Evolutionary conservation across 768 basidiomycete genomes (phyloP).

Genomic region (Pilatotrama ljubarskyi): DNA sequence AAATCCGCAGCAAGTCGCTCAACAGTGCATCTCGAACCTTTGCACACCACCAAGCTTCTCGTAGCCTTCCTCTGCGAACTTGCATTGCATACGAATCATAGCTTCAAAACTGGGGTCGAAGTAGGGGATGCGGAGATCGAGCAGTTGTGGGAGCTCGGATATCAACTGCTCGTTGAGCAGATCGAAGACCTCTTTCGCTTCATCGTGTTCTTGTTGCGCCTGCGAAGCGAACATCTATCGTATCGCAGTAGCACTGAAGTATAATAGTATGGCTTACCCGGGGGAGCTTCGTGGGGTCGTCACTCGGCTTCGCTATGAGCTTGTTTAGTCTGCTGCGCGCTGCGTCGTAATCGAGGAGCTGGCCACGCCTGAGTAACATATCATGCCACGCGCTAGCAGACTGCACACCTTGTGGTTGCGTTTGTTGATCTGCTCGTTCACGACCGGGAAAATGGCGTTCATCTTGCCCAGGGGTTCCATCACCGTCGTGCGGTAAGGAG

Average conservation of each 20-base stretch:
- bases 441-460: conserved; percentile 90
- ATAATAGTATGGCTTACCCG: conserved; percentile 47
- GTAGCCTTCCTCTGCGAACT: conserved; percentile 98
- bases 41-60: conserved; percentile 96
- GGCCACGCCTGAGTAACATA: conserved; percentile 1
- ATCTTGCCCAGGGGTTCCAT: conserved; percentile 96
- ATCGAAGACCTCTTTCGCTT: conserved; percentile 92
- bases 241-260: neutral
- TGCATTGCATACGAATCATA: conserved; percentile 97
- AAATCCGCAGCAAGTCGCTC: neutral
- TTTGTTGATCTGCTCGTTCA: conserved; percentile 93
- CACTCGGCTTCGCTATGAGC: conserved; percentile 86
- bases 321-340: conserved; percentile 90
- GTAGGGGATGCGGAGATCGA: conserved; percentile 95
- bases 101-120: conserved; percentile 99
- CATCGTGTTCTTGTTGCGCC: conserved; percentile 97
- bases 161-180: conserved; percentile 92
- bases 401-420: conserved; percentile 87
- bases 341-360: conserved; percentile 96
- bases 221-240: conserved; percentile 29
- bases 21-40: conserved; percentile 45
- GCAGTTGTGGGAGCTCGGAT: conserved; percentile 83
- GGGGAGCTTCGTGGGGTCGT: conserved; percentile 90
- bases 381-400: neutral
- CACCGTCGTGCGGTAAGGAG: conserved; percentile 91